A percentile compares a stretch with the other conserved stretches of the same genome.
Conservation (phyloP, 2,329 filamentous ascomycete genomes). For the Beauveria sp. region DNA sequence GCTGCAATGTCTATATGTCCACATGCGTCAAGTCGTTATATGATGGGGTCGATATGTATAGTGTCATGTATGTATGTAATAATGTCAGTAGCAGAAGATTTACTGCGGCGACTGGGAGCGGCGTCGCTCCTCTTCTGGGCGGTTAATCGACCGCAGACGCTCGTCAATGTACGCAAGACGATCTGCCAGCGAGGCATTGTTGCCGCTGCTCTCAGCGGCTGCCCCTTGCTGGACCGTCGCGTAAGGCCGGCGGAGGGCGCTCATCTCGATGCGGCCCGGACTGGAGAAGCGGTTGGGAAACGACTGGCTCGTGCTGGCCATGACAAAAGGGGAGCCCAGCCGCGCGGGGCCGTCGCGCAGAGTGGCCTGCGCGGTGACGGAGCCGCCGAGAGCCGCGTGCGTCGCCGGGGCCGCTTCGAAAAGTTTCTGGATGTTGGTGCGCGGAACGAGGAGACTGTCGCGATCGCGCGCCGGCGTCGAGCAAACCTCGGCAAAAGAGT, state of each 20-base stretch:
- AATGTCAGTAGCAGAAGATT: not conserved
- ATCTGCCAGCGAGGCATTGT: constrained; percentile 35
- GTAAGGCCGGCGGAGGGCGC: constrained; percentile 42
- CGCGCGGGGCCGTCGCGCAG: constrained; percentile 31
- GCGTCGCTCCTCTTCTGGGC: constrained; percentile 31
- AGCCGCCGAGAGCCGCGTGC: constrained; percentile 14
- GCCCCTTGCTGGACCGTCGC: constrained; percentile 46
- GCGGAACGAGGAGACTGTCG: constrained; percentile 33
- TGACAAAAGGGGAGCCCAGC: constrained; percentile 52
- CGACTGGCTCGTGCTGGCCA: constrained; percentile 44
- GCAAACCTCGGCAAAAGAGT: constrained; percentile 25
- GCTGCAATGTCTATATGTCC: constrained; percentile 1
- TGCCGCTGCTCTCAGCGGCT: constrained; percentile 19
- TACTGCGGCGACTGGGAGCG: constrained; percentile 44
- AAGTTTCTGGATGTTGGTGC: constrained; percentile 34
- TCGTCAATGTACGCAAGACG: constrained; percentile 52
- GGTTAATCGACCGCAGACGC: constrained; percentile 47
- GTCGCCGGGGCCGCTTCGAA: constrained; percentile 23
- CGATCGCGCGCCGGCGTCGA: constrained; percentile 24
- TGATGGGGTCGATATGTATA: not conserved
- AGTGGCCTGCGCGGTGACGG: constrained; percentile 12
- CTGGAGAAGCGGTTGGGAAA: constrained; percentile 52
- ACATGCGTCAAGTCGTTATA: constrained; percentile 1
- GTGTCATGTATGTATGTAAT: not conserved
- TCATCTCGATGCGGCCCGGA: constrained; percentile 36